Conservation (phyloP, 805 yeast genomes). For the Pichia thaimueangensis region DNA sequence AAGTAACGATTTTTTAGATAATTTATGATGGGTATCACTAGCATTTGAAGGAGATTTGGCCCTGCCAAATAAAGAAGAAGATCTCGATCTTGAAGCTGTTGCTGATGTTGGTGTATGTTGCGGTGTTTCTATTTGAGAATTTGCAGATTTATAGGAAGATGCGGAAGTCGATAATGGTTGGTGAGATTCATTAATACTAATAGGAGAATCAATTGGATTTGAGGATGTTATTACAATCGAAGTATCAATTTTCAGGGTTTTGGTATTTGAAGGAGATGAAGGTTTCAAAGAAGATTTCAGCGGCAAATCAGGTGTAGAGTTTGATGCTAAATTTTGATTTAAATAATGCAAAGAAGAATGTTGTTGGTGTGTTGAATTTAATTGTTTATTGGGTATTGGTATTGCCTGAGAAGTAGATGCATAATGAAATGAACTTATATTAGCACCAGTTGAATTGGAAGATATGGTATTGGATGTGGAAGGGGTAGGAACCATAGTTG, state of each 20-base stretch:
- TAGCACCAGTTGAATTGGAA: too few species aligned
- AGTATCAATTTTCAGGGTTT: conserved; percentile 2
- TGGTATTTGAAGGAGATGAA: neutral
- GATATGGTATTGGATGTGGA: too few species aligned
- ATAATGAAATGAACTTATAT: too few species aligned
- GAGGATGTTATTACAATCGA: neutral
- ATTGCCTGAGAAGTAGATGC: too few species aligned
- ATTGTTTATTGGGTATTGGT: neutral
- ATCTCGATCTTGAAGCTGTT: conserved; percentile 1
- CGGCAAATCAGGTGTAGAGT: conserved; percentile 1
- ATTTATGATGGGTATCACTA: conserved; percentile 8
- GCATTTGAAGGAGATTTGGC: conserved; percentile 12
- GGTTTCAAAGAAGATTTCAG: conserved; percentile 12
- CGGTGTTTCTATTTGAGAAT: neutral
- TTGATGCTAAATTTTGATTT: neutral
- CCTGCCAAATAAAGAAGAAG: conserved; percentile 10
- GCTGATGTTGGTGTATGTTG: neutral
- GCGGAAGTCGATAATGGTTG: neutral
- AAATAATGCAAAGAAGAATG: too few species aligned
- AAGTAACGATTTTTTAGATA: conserved; percentile 24
- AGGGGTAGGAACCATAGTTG: too few species aligned
- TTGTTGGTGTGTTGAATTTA: neutral
- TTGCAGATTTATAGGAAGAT: neutral
- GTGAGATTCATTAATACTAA: too few species aligned
- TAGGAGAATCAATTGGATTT: too few species aligned